Evolutionary conservation across 306 rosid species (phyloP), one percentile per base, ranked within the genome.

Genomic region (Lathyrus sativus): DNA sequence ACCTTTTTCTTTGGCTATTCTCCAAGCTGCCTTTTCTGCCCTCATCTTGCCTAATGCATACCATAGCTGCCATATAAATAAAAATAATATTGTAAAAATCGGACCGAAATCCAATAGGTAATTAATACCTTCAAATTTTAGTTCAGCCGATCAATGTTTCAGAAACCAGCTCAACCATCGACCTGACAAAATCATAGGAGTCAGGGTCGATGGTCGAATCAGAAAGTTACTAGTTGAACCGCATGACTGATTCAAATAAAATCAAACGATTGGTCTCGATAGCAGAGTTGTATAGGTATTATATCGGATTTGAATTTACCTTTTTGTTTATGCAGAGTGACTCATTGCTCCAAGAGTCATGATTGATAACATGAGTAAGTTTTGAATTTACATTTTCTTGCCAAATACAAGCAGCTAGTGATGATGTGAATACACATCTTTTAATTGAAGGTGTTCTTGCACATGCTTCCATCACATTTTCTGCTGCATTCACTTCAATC

Each of bases 11-110:
- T 78, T 77, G 9, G 99, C 96, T 67, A 90, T 64, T 49, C 75
- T 81, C 97, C 99, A 88, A 0, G 99, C 97, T 12, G 85, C 85
- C 39, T 85, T 90, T 72, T 93, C 97, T 33, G 99, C 91, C 58
- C 83, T 83, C 68, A 78, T 75, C 73, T 90, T 90, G 2, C 96
- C 99, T 75, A 88, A 29, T 3, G 99, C 96, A 82, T 82, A 93
- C 99, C 99, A 93, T 0, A 93, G 88, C 99, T 88, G 85, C 77
- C 66, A 73, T 61, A 43, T 29, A 54, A 63, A 75, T 4, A 11
- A 7, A 56, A 5, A 1, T 28, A 51, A 2, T 51, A 51, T 51
- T 51, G 19, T 51, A 19, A 19, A 51, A 51, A 18, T 18, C n/a
- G 0, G 8, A 53, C 11, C 56, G 7, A 3, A 9, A 3, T 50